Evolutionary conservation across 352 stramenopile species (phyloP), one percentile per base, ranked within the genome.

Genomic region (Thalassiosira mediterranea): DNA sequence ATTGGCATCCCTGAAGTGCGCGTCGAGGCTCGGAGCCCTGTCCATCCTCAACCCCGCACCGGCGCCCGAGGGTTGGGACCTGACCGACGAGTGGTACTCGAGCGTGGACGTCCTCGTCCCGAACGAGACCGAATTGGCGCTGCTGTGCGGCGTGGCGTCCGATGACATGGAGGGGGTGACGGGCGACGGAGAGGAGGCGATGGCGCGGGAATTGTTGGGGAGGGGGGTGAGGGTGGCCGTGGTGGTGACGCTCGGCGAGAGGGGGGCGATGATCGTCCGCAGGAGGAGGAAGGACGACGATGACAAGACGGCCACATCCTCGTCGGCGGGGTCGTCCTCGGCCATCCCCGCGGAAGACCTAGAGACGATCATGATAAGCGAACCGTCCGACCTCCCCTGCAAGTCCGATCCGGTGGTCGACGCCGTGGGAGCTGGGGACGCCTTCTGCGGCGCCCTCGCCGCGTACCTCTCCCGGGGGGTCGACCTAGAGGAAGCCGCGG

Each of bases 41-140:
- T 91, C 85, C 3, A 89, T 94, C 66, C 60, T 94, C 3, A 94
- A 94, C 64, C 81, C 89, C 10, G 89, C 89, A 23, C 89, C 89
- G 0, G 89, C 89, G 23, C 86, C 89, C 0, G 62, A 87, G 19
- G 66, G 59, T 25, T 85, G 71, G 60, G 63, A 64, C 29, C 40
- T 88, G 17, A 77, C 88, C 23, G 53, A 79, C 13, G 74, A 89
- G 3, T 94, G 89, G 79, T 90, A 82, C 37, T 61, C 63, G 13
- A 76, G 75, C 47, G 67, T 88, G 38, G 87, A 94, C 74, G 81
- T 93, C 76, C 53, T 94, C 28, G 84, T 92, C 61, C 79, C 88
- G 4, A 94, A 94, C 64, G 89, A 94, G 63, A 89, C 83, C 8
- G 89, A 94, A 76, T 51, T 91, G 8, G 47, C 66, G 53, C 70